These are phyloP conservation scores for Plantago elongata DNA, from an alignment of 257 asterid genomes.

Conservation along the genomic window DNA sequence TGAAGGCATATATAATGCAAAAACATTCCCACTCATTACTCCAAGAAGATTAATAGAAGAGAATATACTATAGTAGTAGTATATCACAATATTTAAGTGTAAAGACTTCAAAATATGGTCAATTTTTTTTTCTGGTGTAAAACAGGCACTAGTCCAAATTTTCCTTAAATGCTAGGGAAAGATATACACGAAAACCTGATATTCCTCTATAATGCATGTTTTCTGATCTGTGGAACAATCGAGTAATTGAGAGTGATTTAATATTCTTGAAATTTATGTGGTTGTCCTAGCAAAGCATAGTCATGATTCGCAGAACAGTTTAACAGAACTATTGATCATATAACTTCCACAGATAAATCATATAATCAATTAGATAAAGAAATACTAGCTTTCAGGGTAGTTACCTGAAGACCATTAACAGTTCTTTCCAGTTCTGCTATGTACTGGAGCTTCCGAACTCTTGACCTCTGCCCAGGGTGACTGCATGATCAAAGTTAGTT, in stretches of 20 bases:
- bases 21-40: too few species aligned
- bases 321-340: not conserved
- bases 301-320: not conserved
- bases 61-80: too few species aligned
- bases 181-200: too few species aligned
- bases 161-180: too few species aligned
- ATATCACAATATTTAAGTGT: too few species aligned
- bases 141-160: too few species aligned
- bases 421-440: slow-evolving; percentile 77
- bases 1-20: too few species aligned
- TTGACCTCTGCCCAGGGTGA: slow-evolving; percentile 81
- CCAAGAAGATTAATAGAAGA: too few species aligned
- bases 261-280: not conserved
- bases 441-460: slow-evolving; percentile 75
- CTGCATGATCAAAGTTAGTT: slow-evolving; percentile 30
- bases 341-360: not conserved
- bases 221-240: not conserved
- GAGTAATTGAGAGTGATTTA: not conserved
- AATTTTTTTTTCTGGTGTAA: too few species aligned
- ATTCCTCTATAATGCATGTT: not conserved
- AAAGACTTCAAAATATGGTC: too few species aligned
- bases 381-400: not conserved
- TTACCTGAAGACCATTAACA: slow-evolving; percentile 63
- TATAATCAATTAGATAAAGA: not conserved
- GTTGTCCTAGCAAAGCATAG: not conserved